These are phyloP conservation scores for Mortierella sp. DNA, from an alignment of 371 early-diverging fungal genomes.

Conservation along the genomic window DNA sequence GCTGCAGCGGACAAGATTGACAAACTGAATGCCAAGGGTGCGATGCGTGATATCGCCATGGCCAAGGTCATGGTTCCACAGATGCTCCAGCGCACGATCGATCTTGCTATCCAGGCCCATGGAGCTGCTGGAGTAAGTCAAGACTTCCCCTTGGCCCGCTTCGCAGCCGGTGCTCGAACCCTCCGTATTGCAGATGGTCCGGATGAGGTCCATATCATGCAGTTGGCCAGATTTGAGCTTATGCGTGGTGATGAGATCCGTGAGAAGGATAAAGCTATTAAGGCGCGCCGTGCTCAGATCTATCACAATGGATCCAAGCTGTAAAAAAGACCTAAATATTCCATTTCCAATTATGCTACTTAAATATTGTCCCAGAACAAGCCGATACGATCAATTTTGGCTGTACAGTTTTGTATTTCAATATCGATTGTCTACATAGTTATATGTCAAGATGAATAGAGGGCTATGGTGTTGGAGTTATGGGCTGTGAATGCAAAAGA, in stretches of 20 bases:
- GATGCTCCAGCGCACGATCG: conserved; percentile 78
- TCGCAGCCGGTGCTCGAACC: conserved; percentile 87
- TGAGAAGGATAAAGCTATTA: conserved; percentile 23
- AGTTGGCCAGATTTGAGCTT: conserved; percentile 78
- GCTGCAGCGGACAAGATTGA: conserved; percentile 94
- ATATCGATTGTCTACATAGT: no score
- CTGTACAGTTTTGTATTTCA: no score
- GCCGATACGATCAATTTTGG: no score
- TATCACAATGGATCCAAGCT: conserved; percentile 40
- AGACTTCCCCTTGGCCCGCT: conserved; percentile 87
- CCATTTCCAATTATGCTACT: neutral
- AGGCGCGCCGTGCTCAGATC: conserved; percentile 38
- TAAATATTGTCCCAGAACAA: neutral
- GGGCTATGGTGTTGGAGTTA: no score
- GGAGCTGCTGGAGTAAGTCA: conserved; percentile 93
- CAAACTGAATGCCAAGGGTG: conserved; percentile 85
- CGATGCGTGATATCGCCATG: conserved; percentile 93
- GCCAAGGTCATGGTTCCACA: conserved; percentile 91
- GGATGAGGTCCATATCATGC: conserved; percentile 85
- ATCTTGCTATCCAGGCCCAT: conserved; percentile 92
- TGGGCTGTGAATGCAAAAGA: no score
- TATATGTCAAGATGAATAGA: no score
- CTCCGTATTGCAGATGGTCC: conserved; percentile 95
- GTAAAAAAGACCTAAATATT: conserved; percentile 9
- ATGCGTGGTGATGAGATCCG: conserved; percentile 55